These are phyloP conservation scores for Metschnikowia anglica DNA, from an alignment of 805 yeast species.

Conservation along the genomic window DNA sequence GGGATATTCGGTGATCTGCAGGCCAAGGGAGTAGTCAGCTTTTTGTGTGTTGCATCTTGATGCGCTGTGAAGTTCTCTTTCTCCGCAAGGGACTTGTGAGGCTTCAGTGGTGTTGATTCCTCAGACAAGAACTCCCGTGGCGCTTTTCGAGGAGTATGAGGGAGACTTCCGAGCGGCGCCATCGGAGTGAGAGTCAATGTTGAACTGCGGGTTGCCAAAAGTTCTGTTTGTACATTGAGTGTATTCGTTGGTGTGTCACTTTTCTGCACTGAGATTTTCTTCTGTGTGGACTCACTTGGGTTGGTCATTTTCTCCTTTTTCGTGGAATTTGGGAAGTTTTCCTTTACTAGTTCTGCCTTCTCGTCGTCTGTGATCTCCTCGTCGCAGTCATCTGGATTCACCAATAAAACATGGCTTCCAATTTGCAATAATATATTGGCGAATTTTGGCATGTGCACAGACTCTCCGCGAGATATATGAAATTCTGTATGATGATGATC, in stretches of 20 bases:
- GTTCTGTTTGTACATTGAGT: not conserved
- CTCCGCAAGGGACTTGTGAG: slow-evolving; percentile 2
- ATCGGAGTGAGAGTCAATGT: slow-evolving; percentile 10
- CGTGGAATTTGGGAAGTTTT: not conserved
- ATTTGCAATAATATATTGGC: slow-evolving; percentile 66
- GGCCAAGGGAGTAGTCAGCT: slow-evolving; percentile 25
- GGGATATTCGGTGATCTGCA: slow-evolving; percentile 28
- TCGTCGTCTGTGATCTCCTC: slow-evolving; percentile 50
- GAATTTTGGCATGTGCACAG: slow-evolving; percentile 60
- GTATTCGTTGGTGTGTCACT: not conserved
- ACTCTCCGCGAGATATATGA: slow-evolving; percentile 60
- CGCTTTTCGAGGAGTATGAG: slow-evolving; percentile 10
- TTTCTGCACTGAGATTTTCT: not conserved
- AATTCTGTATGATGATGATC: slow-evolving; percentile 50
- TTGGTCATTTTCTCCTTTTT: slow-evolving; percentile 12
- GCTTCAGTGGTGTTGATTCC: slow-evolving; percentile 11
- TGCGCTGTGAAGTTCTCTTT: slow-evolving; percentile 5
- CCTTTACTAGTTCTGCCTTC: not conserved
- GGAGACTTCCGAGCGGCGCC: not conserved
- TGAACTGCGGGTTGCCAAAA: not conserved
- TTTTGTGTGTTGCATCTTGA: slow-evolving; percentile 6
- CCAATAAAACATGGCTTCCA: slow-evolving; percentile 58
- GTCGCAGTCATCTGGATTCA: slow-evolving; percentile 48
- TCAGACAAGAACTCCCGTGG: slow-evolving; percentile 1
- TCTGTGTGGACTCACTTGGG: not conserved